Conservation (phyloP, 2,329 filamentous ascomycete genomes). For the Exophiala oligosperma region DNA sequence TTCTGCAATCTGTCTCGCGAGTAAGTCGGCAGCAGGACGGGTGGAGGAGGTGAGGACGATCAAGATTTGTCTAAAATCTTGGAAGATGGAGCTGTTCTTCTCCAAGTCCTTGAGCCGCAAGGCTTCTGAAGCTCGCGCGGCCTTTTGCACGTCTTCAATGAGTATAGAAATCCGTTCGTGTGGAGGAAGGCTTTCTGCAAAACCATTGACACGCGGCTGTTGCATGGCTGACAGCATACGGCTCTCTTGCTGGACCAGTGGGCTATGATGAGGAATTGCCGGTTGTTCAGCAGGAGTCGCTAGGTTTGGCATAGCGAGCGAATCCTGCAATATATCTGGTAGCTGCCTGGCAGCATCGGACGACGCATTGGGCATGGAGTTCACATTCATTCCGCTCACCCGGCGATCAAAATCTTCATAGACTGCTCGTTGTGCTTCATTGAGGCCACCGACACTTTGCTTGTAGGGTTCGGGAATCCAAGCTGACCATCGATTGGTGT, state of each 20-base stretch:
- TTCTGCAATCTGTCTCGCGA: constrained; percentile 57
- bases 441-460: constrained; percentile 77
- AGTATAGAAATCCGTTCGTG: constrained; percentile 56
- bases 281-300: constrained; percentile 64
- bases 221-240: constrained; percentile 40
- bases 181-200: constrained; percentile 54
- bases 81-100: constrained; percentile 55
- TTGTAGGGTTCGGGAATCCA: constrained; percentile 94
- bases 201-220: constrained; percentile 58
- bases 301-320: constrained; percentile 61
- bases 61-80: constrained; percentile 59
- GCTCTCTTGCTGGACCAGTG: constrained; percentile 51
- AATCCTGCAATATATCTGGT: constrained; percentile 63
- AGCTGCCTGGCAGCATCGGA: constrained; percentile 60
- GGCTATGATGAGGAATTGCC: constrained; percentile 58
- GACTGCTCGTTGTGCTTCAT: constrained; percentile 88
- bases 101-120: constrained; percentile 59
- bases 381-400: constrained; percentile 62
- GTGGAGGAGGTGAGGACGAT: constrained; percentile 51
- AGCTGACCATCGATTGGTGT: constrained; percentile 85
- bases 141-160: constrained; percentile 57
- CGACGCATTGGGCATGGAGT: constrained; percentile 56
- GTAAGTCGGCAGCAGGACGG: constrained; percentile 53
- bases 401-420: constrained; percentile 96
- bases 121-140: constrained; percentile 57